Evolutionary conservation across 2,329 filamentous ascomycete species (phyloP).

Genomic region (Colletotrichum australisinense): DNA sequence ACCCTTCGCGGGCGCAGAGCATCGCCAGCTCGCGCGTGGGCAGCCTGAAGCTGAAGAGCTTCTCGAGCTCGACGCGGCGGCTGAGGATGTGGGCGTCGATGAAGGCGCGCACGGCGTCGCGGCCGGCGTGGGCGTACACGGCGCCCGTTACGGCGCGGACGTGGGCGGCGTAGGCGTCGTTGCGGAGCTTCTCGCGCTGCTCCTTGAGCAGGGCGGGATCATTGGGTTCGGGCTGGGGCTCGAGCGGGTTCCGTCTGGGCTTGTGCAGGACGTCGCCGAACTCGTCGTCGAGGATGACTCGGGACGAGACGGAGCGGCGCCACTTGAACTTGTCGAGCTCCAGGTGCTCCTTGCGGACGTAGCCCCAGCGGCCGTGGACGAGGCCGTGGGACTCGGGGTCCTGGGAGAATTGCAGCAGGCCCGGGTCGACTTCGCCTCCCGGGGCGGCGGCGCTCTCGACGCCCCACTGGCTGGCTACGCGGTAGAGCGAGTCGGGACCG

Average conservation of each 20-base stretch:
- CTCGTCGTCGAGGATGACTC: conserved; percentile 84
- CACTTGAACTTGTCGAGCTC: conserved; percentile 61
- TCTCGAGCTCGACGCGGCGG: conserved; percentile 79
- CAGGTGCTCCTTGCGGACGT: conserved; percentile 61
- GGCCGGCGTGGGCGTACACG: conserved; percentile 86
- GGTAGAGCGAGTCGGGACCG: conserved; percentile 78
- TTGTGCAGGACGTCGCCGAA: conserved; percentile 75
- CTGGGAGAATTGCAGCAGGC: conserved; percentile 82
- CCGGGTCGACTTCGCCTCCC: conserved; percentile 91
- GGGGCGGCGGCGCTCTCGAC: conserved; percentile 88
- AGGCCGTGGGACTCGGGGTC: conserved; percentile 54
- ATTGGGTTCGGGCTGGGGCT: conserved; percentile 17
- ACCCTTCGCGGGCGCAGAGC: conserved; percentile 89
- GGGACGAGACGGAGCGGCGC: conserved; percentile 78
- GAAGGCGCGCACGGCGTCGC: conserved; percentile 83
- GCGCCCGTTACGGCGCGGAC: conserved; percentile 87
- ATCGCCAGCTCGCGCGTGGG: conserved; percentile 86
- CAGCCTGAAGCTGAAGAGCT: conserved; percentile 85
- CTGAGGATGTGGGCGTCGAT: conserved; percentile 86
- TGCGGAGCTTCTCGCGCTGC: conserved; percentile 75
- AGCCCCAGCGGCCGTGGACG: conserved; percentile 61
- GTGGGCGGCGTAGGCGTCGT: conserved; percentile 78
- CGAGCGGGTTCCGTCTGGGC: conserved; percentile 37
- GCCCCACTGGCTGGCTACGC: conserved; percentile 88
- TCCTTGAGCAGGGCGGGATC: conserved; percentile 38